Evolutionary conservation across 106 monocot species (phyloP), one percentile per base, ranked within the genome.

Genomic region (Apostasia shenzhenica): DNA sequence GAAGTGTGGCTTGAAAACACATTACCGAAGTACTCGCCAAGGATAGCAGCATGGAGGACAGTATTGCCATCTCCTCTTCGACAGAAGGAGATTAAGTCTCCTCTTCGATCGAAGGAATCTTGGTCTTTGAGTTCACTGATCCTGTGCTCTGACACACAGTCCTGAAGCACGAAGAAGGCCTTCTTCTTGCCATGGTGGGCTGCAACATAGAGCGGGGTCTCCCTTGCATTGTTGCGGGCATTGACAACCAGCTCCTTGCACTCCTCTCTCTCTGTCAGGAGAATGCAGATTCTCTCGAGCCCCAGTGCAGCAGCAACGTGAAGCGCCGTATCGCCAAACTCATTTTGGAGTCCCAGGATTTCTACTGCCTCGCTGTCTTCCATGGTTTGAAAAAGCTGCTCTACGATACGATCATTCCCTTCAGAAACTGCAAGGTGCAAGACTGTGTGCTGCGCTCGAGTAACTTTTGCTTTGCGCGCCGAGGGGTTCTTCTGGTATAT

Each of bases 181-280:
- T 44, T 6, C 72, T 59, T 72, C 72, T 67, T 65, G 6, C 78
- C 78, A 6, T 78, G 66, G 2, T 47, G 42, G 2, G 66, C 78
- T 3, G 78, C 78, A 58, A 65, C 11, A 60, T 72, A 73, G 9
- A 72, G 72, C 49, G 78, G 78, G 11, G 78, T 72, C 59, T 78
- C 78, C 14, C 12, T 7, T 1, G 14, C 12, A 3, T 52, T 45
- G 50, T 78, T 78, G 38, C 60, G 57, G 5, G 11, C 59, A 5
- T 26, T 8, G 41, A 59, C 26, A 11, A 60, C 72, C 43, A 72
- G 3, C 1, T 39, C 3, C 7, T 66, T 66, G 11, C 10, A 1
- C 13, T 55, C 41, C 11, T 37, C 4, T 26, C 26, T 26, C 26
- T 59, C 59, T 3, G 52, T 45, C 14, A 78, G 57, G 40, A 10